phyloP scores from a whole-genome alignment of 805 yeast species.

The Grigorovia humatica region DNA sequence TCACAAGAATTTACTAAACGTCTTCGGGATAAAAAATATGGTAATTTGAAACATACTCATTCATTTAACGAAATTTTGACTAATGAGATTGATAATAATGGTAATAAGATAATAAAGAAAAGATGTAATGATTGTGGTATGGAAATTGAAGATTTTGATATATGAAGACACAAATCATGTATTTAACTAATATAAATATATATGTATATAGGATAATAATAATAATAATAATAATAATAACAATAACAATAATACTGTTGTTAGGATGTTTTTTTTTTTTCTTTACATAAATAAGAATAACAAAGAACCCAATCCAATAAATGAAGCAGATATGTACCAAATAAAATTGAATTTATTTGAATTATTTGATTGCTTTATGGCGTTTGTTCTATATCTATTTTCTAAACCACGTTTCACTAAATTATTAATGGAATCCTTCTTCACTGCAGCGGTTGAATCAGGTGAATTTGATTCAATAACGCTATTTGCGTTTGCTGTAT shows the following conservation, averaged over 20 bases:
- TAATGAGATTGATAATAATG: constrained; percentile 31
- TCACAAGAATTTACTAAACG: constrained; percentile 81
- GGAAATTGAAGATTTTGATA: constrained; percentile 64
- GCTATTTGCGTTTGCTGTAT: constrained; percentile 19
- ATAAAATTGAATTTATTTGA: constrained; percentile 5
- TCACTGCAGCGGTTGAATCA: not conserved
- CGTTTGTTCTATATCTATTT: constrained; percentile 70
- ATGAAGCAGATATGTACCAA: constrained; percentile 20
- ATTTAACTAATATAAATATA: not conserved
- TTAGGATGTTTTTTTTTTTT: too few species aligned
- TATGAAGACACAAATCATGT: not conserved
- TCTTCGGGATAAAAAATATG: constrained; percentile 48
- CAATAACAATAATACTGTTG: too few species aligned
- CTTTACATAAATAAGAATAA: constrained; percentile 15
- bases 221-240: too few species aligned
- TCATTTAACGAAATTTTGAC: constrained; percentile 54
- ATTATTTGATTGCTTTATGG: constrained; percentile 26
- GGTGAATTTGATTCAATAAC: constrained; percentile 7
- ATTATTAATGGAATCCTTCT: constrained; percentile 30
- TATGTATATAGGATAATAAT: not conserved
- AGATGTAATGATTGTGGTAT: constrained; percentile 76
- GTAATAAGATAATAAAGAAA: constrained; percentile 36
- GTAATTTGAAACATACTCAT: constrained; percentile 54
- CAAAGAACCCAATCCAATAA: constrained; percentile 23
- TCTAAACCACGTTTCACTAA: constrained; percentile 65